Percentiles rank a stretch among this genome's conserved stretches.
These are phyloP conservation scores for Naematelia aurantialba DNA, from an alignment of 768 basidiomycete species.

Conservation along the genomic window DNA sequence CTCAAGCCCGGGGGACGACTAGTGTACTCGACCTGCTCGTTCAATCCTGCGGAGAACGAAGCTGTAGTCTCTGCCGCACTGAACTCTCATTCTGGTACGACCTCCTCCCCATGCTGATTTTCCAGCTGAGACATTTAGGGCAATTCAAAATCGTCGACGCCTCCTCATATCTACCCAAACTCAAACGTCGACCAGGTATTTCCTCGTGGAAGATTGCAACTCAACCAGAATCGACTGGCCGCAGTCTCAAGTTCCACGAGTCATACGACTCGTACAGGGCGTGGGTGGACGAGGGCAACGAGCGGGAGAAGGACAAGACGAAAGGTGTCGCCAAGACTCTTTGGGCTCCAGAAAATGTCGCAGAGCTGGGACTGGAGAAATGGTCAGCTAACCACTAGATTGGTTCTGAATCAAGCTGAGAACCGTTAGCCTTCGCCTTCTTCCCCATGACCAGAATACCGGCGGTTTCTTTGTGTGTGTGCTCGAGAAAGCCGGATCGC, in stretches of 20 bases:
- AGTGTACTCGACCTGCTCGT: slow-evolving; percentile 95
- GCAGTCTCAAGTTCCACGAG: slow-evolving; percentile 34
- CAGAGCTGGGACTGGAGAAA: slow-evolving; percentile 62
- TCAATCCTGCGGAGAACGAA: slow-evolving; percentile 97
- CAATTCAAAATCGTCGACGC: slow-evolving; percentile 75
- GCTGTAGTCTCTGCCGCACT: slow-evolving; percentile 86
- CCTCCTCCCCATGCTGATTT: not conserved
- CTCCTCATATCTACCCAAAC: slow-evolving; percentile 64
- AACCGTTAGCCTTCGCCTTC: slow-evolving; percentile 69
- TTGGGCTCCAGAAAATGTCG: slow-evolving; percentile 71
- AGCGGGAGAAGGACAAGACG: slow-evolving; percentile 59
- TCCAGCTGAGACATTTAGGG: not conserved
- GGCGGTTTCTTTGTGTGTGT: slow-evolving; percentile 98
- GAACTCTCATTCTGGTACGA: slow-evolving; percentile 63
- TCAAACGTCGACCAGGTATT: slow-evolving; percentile 72
- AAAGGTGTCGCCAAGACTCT: slow-evolving; percentile 56
- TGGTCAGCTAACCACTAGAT: slow-evolving; percentile 58
- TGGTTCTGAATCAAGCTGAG: not conserved
- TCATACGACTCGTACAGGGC: slow-evolving; percentile 61
- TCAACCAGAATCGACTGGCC: slow-evolving; percentile 21
- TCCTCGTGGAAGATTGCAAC: slow-evolving; percentile 70
- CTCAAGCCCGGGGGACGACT: slow-evolving; percentile 80
- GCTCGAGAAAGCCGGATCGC: slow-evolving; percentile 52
- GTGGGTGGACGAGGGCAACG: slow-evolving; percentile 54
- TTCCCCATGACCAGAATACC: slow-evolving; percentile 92